Base-by-base conservation (phyloP, 2,329 filamentous ascomycete genomes). In the Apiospora hydei region DNA sequence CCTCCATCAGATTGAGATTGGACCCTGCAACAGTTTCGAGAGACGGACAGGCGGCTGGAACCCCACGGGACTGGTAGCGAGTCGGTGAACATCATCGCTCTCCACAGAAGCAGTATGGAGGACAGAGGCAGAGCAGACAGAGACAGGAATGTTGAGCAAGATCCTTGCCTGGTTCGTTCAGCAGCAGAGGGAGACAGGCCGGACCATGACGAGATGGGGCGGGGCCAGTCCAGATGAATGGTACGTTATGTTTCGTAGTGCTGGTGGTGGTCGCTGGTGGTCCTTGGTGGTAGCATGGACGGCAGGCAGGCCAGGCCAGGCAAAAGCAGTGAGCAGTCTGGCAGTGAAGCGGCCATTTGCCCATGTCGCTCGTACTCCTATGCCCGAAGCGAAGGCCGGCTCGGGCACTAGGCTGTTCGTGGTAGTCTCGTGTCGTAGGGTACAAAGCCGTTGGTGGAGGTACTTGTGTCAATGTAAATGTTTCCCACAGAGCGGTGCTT, bases 171-270 rank as follows among this genome's bases (percentile, higher is more conserved):
- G 21, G 30, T 64, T 64, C 57, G 30, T 64, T 64, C 57, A 30
- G 34, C 57, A 30, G 34, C 41, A 34, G 34, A 34, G 30, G 26
- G 53, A 61, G 53, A 34, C 30, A 21, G 53, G 16, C 53, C 53
- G 38, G 53, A 38, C 53, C 53, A 61, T 64, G 57, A 41, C 57
- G 57, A 64, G 57, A 64, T 64, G 21, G 57, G 57, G 57, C 57
- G 57, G 57, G 57, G 57, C 57, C 34, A 4, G 57, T 64, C 57
- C 34, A 41, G 57, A 41, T 64, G 57, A 64, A 41, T 64, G 57
- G 57, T 64, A 64, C 57, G 57, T 64, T 64, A 64, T 64, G 57
- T 41, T 64, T 64, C 57, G 57, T 64, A 64, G 34, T 41, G 57
- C 41, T 64, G 41, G 30, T 41, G 57, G 26, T 30, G 26, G 26